Conservation (phyloP, 1,284 basidiomycete genomes). For the Cryptococcus sp. region DNA sequence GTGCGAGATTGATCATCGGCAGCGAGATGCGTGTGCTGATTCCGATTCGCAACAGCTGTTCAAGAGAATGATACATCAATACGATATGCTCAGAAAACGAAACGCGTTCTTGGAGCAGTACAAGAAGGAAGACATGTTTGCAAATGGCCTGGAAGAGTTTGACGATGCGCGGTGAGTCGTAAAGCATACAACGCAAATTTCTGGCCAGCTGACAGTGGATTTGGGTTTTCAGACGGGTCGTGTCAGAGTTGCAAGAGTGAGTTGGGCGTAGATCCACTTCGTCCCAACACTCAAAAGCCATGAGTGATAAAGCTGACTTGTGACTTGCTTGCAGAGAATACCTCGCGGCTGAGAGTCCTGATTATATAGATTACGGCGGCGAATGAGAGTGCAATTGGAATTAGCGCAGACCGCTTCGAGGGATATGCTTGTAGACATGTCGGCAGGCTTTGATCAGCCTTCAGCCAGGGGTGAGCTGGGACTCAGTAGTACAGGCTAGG, state of each 20-base stretch:
- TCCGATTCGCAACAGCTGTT: slow-evolving; percentile 66
- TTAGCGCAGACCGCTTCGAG: too few species aligned
- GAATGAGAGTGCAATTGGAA: slow-evolving; percentile 8
- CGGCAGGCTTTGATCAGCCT: too few species aligned
- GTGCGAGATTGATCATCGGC: too few species aligned
- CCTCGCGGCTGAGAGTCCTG: slow-evolving; percentile 85
- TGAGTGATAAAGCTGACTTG: slow-evolving; percentile 1
- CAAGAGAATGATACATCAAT: slow-evolving; percentile 95
- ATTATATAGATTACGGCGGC: slow-evolving; percentile 66
- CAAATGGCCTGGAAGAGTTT: slow-evolving; percentile 87
- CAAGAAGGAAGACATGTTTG: slow-evolving; percentile 94
- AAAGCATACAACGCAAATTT: not conserved
- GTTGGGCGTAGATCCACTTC: slow-evolving; percentile 2
- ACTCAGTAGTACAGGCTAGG: too few species aligned
- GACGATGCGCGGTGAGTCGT: slow-evolving; percentile 76
- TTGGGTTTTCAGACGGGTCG: slow-evolving; percentile 27
- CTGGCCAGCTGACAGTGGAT: not conserved
- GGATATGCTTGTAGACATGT: too few species aligned
- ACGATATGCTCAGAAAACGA: slow-evolving; percentile 80
- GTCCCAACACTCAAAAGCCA: not conserved
- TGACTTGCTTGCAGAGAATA: slow-evolving; percentile 61
- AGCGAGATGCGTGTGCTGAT: not conserved
- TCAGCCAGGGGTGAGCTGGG: too few species aligned
- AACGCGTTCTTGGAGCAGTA: slow-evolving; percentile 98
- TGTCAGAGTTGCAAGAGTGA: slow-evolving; percentile 37